Conservation (phyloP, 257 asterid species). For the Solanum arcanum region DNA sequence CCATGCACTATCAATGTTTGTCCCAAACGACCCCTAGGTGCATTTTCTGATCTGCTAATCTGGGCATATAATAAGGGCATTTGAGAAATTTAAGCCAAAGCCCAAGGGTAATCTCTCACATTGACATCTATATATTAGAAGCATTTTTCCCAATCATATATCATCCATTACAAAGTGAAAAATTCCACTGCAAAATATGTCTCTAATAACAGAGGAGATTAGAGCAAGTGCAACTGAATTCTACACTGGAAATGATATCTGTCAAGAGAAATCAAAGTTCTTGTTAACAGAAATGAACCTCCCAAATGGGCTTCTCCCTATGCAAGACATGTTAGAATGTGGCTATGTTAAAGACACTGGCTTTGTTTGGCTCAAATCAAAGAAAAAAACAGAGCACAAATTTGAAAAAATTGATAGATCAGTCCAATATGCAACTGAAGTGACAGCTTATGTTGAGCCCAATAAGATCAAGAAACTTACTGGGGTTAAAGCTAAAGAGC, state of each 20-base stretch:
- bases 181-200: background rate
- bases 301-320: slow-evolving; percentile 31
- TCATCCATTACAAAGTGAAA: background rate
- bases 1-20: too few species aligned
- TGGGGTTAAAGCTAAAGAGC: slow-evolving; percentile 35
- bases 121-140: slow-evolving; percentile 14
- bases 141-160: background rate
- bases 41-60: too few species aligned
- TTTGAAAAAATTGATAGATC: slow-evolving; percentile 11
- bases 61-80: background rate
- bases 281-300: slow-evolving; percentile 19
- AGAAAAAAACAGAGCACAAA: slow-evolving; percentile 26
- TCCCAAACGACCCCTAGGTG: too few species aligned
- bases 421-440: slow-evolving; percentile 22
- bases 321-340: slow-evolving; percentile 26
- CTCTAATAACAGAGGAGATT: slow-evolving; percentile 28
- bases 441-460: slow-evolving; percentile 26
- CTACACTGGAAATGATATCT: slow-evolving; percentile 16
- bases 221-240: slow-evolving; percentile 24
- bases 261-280: slow-evolving; percentile 19
- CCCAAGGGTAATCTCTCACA: background rate
- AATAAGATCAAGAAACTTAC: slow-evolving; percentile 35
- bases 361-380: slow-evolving; percentile 33
- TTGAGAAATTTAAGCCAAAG: background rate
- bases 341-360: slow-evolving; percentile 27